These are phyloP conservation scores for Yamadazyma sp. DNA, from an alignment of 1,139 yeast species.

Conservation along the genomic window DNA sequence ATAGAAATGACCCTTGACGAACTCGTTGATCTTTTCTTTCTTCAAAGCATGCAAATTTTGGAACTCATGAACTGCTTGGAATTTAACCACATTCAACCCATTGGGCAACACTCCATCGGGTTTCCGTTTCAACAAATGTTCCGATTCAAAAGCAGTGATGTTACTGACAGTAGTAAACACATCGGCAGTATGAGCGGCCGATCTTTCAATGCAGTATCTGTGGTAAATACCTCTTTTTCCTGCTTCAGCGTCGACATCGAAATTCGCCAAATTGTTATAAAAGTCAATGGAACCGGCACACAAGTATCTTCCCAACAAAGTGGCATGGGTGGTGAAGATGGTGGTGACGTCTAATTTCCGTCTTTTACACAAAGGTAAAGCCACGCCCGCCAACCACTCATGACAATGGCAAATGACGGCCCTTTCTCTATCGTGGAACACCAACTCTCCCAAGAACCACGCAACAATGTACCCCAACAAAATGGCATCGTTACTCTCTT, in stretches of 20 bases:
- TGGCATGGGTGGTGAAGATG: slow-evolving; percentile 96
- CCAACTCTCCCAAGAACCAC: slow-evolving; percentile 95
- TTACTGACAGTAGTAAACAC: slow-evolving; percentile 97
- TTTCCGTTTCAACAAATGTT: slow-evolving; percentile 87
- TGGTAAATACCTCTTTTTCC: slow-evolving; percentile 97
- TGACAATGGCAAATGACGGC: slow-evolving; percentile 95
- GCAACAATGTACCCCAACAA: slow-evolving; percentile 91
- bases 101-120: slow-evolving; percentile 98
- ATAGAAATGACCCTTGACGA: slow-evolving; percentile 94
- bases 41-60: slow-evolving; percentile 92
- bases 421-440: slow-evolving; percentile 73
- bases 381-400: slow-evolving; percentile 98
- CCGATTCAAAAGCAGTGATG: slow-evolving; percentile 93
- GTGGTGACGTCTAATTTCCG: slow-evolving; percentile 93
- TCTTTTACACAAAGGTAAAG: slow-evolving; percentile 87
- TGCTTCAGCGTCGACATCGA: slow-evolving; percentile 97
- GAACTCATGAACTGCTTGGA: slow-evolving; percentile 96
- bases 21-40: slow-evolving; percentile 91
- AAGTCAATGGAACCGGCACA: slow-evolving; percentile 97
- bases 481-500: slow-evolving; percentile 89
- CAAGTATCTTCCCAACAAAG: slow-evolving; percentile 87
- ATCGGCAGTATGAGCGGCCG: slow-evolving; percentile 95
- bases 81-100: slow-evolving; percentile 92
- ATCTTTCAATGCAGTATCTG: slow-evolving; percentile 93
- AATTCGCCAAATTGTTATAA: slow-evolving; percentile 84